Percentiles rank a stretch among this genome's conserved stretches.
Evolutionary conservation across 2,329 filamentous ascomycete genomes (phyloP).

Genomic region (Aspergillus amoenus): DNA sequence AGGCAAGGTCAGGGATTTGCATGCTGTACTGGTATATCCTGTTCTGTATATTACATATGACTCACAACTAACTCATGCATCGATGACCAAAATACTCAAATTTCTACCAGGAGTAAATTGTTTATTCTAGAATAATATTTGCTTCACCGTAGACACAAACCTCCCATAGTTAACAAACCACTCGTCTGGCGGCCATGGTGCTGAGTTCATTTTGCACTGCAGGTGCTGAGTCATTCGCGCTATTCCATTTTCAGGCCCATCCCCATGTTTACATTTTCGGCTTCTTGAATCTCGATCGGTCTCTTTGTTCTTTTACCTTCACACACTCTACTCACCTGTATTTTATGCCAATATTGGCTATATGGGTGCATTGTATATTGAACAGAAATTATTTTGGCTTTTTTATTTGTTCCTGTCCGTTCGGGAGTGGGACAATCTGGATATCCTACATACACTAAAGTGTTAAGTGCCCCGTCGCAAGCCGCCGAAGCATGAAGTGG

Average conservation of each 20-base stretch:
- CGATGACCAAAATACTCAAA: slow-evolving; percentile 16
- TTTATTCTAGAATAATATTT: background rate
- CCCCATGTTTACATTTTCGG: slow-evolving; percentile 28
- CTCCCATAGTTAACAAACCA: too few species aligned
- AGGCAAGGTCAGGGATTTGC: slow-evolving; percentile 27
- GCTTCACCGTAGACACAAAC: background rate
- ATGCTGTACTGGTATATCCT: slow-evolving; percentile 24
- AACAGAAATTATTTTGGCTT: slow-evolving; percentile 10
- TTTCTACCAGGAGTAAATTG: background rate
- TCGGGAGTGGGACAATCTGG: background rate
- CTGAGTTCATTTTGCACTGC: background rate
- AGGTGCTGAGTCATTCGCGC: slow-evolving; percentile 5
- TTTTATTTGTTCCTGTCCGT: background rate
- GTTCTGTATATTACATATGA: slow-evolving; percentile 31
- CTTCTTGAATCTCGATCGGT: slow-evolving; percentile 10
- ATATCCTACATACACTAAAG: background rate
- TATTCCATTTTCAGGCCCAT: background rate
- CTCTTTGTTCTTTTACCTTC: background rate
- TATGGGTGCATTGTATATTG: slow-evolving; percentile 6
- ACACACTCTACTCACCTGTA: background rate
- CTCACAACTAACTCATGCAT: slow-evolving; percentile 26
- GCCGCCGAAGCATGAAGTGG: slow-evolving; percentile 10
- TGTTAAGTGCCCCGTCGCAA: background rate
- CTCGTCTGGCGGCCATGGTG: too few species aligned
- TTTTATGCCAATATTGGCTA: slow-evolving; percentile 12